A percentile compares a stretch with the other conserved stretches of the same genome.
phyloP scores from a whole-genome alignment of 192 early-diverging fungal genomes.

The Coemansia sp. region DNA sequence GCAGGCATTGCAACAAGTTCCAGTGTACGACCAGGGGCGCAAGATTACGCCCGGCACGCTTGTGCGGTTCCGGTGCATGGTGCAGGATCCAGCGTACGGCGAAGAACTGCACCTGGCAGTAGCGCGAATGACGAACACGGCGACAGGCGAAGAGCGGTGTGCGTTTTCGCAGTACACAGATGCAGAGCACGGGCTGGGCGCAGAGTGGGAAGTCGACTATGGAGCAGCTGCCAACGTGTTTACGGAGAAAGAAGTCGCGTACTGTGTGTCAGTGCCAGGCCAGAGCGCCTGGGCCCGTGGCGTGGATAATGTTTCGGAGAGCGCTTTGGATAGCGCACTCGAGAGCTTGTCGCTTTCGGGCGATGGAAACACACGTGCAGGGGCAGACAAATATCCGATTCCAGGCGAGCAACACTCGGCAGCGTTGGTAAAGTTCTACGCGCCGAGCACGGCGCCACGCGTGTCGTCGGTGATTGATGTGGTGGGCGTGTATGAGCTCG shows the following conservation, averaged over 20 bases:
- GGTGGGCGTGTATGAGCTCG: constrained; percentile 59
- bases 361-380: background rate
- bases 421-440: constrained; percentile 67
- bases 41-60: constrained; percentile 36
- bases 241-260: constrained; percentile 64
- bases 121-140: constrained; percentile 30
- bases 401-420: constrained; percentile 57
- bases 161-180: constrained; percentile 53
- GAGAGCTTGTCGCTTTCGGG: constrained; percentile 34
- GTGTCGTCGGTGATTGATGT: constrained; percentile 67
- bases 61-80: constrained; percentile 77
- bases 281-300: constrained; percentile 60
- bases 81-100: constrained; percentile 75
- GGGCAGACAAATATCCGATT: constrained; percentile 60
- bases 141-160: constrained; percentile 42
- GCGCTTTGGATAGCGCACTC: constrained; percentile 23
- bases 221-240: constrained; percentile 45
- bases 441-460: constrained; percentile 51
- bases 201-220: constrained; percentile 50
- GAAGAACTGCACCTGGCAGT: constrained; percentile 60
- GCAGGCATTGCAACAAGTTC: constrained; percentile 22
- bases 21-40: constrained; percentile 21
- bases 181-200: constrained; percentile 29
- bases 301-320: background rate
- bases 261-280: constrained; percentile 73